phyloP scores from a whole-genome alignment of 768 basidiomycete species.

The Gyrodon lividus region DNA sequence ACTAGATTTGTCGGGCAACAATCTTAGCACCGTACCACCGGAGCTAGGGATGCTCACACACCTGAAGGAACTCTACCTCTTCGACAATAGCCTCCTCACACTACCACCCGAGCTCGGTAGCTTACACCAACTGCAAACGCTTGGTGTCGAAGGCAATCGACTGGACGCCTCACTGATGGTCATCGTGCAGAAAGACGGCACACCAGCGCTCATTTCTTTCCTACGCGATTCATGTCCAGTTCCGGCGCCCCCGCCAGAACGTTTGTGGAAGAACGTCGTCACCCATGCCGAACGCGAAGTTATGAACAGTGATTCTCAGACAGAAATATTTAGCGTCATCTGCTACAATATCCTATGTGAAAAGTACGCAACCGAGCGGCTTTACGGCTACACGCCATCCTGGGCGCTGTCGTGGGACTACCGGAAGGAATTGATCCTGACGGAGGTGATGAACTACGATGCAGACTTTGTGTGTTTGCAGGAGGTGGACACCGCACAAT shows the following conservation, averaged over 20 bases:
- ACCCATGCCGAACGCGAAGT: slow-evolving; percentile 58
- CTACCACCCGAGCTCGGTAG: slow-evolving; percentile 88
- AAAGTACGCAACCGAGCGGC: slow-evolving; percentile 77
- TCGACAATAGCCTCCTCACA: slow-evolving; percentile 89
- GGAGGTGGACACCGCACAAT: slow-evolving; percentile 91
- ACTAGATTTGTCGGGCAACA: slow-evolving; percentile 91
- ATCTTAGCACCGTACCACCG: slow-evolving; percentile 69
- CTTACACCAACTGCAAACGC: slow-evolving; percentile 85
- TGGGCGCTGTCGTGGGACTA: slow-evolving; percentile 98
- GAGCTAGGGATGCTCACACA: slow-evolving; percentile 90
- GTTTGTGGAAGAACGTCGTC: slow-evolving; percentile 70
- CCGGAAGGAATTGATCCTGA: slow-evolving; percentile 82
- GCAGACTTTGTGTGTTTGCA: slow-evolving; percentile 93
- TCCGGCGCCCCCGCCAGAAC: slow-evolving; percentile 75
- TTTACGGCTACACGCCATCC: slow-evolving; percentile 95
- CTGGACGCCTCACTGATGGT: slow-evolving; percentile 73
- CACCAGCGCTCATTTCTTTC: slow-evolving; percentile 78
- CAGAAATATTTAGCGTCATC: slow-evolving; percentile 78
- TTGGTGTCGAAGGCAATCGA: slow-evolving; percentile 98
- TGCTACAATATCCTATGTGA: slow-evolving; percentile 96
- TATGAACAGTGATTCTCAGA: slow-evolving; percentile 56
- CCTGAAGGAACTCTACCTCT: slow-evolving; percentile 89
- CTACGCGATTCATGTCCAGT: slow-evolving; percentile 93
- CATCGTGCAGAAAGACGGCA: slow-evolving; percentile 94
- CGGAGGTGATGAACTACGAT: slow-evolving; percentile 77